Evolutionary conservation across 1,284 basidiomycete genomes (phyloP).

Genomic region (Pseudozyma flocculosa): DNA sequence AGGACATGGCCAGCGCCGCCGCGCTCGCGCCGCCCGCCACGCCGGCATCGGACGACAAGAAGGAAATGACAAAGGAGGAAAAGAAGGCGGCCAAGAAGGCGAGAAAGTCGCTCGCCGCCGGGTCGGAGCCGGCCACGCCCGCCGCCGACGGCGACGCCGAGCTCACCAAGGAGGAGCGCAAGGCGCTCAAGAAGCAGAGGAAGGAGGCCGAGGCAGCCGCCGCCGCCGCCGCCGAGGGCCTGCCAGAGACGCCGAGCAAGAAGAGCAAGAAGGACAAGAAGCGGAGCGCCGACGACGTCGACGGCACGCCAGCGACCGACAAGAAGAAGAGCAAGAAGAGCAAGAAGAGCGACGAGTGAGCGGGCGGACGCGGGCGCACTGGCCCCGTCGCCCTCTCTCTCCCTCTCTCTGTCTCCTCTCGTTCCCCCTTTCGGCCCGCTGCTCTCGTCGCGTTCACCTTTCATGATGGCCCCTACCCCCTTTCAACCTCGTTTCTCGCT

Average conservation of each 20-base stretch:
- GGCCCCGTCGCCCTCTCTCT: neutral
- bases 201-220: constrained; percentile 6
- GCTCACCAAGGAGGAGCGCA: constrained; percentile 30
- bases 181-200: constrained; percentile 48
- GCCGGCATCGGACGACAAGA: constrained; percentile 62
- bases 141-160: constrained; percentile 65
- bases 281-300: constrained; percentile 7
- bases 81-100: constrained; percentile 37
- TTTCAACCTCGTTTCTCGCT: too few relatives aligned
- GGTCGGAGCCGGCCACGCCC: constrained; percentile 25
- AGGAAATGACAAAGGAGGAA: constrained; percentile 63
- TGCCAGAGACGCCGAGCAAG: constrained; percentile 19
- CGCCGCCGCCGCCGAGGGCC: constrained; percentile 31
- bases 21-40: constrained; percentile 68
- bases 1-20: constrained; percentile 80
- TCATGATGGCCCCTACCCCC: too few relatives aligned
- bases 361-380: too few relatives aligned
- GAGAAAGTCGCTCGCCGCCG: constrained; percentile 38
- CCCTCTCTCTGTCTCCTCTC: neutral
- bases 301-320: constrained; percentile 12
- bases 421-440: too few relatives aligned
- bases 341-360: constrained; percentile 28
- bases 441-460: too few relatives aligned
- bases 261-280: constrained; percentile 43
- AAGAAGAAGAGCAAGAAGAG: constrained; percentile 51